These are phyloP conservation scores for Friedmanniomyces endolithicus DNA, from an alignment of 495 filamentous ascomycete species.

Conservation along the genomic window DNA sequence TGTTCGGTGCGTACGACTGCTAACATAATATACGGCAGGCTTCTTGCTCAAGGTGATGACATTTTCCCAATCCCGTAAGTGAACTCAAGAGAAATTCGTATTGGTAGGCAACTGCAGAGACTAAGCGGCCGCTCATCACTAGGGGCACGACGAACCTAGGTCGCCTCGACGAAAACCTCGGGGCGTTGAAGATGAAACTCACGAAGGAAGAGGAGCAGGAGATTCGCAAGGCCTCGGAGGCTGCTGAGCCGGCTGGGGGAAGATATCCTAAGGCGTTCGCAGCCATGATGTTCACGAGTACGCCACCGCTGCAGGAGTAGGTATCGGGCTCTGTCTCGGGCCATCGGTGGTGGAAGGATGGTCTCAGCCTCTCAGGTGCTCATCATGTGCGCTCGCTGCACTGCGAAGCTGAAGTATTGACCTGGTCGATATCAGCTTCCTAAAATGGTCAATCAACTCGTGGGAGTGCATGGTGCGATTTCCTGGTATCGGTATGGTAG, in stretches of 20 bases:
- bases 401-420: too few relatives aligned
- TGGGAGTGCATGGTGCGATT: too few relatives aligned
- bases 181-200: conserved; percentile 23
- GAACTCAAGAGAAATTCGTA: too few relatives aligned
- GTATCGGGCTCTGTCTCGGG: background rate
- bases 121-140: conserved; percentile 27
- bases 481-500: too few relatives aligned
- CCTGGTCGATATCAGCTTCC: too few relatives aligned
- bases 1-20: too few relatives aligned
- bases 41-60: conserved; percentile 37
- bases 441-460: too few relatives aligned
- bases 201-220: conserved; percentile 26
- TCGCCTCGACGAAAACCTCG: conserved; percentile 29
- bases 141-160: conserved; percentile 28
- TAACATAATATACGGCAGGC: background rate
- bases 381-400: too few relatives aligned
- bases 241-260: conserved; percentile 21
- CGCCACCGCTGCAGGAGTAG: conserved; percentile 13
- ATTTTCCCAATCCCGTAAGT: conserved; percentile 28
- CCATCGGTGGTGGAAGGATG: background rate
- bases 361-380: too few relatives aligned
- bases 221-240: conserved; percentile 26
- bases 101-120: background rate
- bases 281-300: conserved; percentile 22
- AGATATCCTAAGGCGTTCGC: conserved; percentile 26